Percentiles rank a stretch among this genome's conserved stretches.
Evolutionary conservation across 441 rosid genomes (phyloP).

Genomic region (Gossypium lobatum): DNA sequence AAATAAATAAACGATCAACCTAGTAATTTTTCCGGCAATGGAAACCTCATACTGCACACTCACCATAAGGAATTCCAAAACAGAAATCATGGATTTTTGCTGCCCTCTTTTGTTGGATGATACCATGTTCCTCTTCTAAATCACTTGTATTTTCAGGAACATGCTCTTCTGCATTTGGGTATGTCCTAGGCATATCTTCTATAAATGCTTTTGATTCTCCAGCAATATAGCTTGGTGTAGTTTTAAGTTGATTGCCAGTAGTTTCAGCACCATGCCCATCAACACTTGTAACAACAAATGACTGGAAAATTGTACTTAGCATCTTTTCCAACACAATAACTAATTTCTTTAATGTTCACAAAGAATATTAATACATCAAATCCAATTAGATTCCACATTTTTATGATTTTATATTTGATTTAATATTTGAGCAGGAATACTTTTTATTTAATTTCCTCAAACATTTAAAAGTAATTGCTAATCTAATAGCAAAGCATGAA

Average conservation of each 20-base stretch:
- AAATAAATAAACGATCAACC: background rate
- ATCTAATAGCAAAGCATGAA: background rate
- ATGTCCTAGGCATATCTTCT: constrained; percentile 27
- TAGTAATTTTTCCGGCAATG: background rate
- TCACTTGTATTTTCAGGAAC: constrained; percentile 17
- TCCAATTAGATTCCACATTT: background rate
- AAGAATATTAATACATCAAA: background rate
- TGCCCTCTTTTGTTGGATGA: constrained; percentile 25
- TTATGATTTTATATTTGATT: background rate
- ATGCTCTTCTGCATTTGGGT: constrained; percentile 20
- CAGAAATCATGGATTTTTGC: constrained; percentile 90
- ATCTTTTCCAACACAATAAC: constrained; percentile 3
- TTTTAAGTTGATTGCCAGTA: constrained; percentile 24
- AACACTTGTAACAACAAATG: constrained; percentile 42
- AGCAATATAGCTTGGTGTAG: constrained; percentile 31
- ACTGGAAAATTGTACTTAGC: constrained; percentile 25
- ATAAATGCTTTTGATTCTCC: constrained; percentile 38
- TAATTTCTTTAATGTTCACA: background rate
- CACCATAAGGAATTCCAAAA: constrained; percentile 92
- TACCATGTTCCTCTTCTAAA: constrained; percentile 27
- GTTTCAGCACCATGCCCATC: constrained; percentile 32
- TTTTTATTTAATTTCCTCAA: background rate
- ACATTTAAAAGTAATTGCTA: background rate
- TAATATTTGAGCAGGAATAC: background rate
- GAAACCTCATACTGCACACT: constrained; percentile 18